Evolutionary conservation across 2,329 filamentous ascomycete genomes (phyloP).

Genomic region (Trichoderma atroviride): DNA sequence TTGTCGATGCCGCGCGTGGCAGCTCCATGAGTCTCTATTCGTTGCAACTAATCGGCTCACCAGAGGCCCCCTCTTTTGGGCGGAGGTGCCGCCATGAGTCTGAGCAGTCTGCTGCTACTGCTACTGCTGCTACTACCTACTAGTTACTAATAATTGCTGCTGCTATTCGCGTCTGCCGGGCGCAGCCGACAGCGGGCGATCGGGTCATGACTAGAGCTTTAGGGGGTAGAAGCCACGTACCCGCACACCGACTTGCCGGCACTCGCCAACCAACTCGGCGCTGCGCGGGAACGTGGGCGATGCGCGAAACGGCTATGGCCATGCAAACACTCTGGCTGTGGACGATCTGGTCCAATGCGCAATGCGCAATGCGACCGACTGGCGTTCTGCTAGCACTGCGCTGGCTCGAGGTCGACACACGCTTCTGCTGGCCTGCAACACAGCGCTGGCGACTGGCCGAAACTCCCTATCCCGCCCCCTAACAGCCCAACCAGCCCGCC

Average conservation of each 20-base stretch:
- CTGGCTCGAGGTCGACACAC: neutral
- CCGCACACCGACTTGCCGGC: neutral
- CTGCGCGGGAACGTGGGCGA: constrained; percentile 7
- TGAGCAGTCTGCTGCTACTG: neutral
- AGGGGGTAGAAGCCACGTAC: constrained; percentile 1
- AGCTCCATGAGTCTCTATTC: constrained; percentile 26
- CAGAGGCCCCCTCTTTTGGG: constrained; percentile 12
- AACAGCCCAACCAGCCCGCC: neutral
- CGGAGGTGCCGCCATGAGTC: constrained; percentile 1
- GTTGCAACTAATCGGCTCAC: constrained; percentile 26
- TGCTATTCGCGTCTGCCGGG: neutral
- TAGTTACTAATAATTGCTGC: neutral
- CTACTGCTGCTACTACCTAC: neutral
- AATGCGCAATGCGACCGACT: neutral
- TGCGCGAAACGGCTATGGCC: constrained; percentile 7
- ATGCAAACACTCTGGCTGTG: neutral
- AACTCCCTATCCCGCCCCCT: neutral
- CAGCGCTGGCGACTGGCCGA: neutral
- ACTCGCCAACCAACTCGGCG: neutral
- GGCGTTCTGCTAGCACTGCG: neutral
- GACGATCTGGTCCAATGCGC: neutral
- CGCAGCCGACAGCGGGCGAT: constrained; percentile 20
- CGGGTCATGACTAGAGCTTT: constrained; percentile 7
- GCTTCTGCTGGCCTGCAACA: neutral
- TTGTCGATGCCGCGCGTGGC: constrained; percentile 25